Percentiles rank a stretch among this genome's conserved stretches.
phyloP scores from a whole-genome alignment of 352 stramenopile genomes.

The Phytophthora nicotianae region DNA sequence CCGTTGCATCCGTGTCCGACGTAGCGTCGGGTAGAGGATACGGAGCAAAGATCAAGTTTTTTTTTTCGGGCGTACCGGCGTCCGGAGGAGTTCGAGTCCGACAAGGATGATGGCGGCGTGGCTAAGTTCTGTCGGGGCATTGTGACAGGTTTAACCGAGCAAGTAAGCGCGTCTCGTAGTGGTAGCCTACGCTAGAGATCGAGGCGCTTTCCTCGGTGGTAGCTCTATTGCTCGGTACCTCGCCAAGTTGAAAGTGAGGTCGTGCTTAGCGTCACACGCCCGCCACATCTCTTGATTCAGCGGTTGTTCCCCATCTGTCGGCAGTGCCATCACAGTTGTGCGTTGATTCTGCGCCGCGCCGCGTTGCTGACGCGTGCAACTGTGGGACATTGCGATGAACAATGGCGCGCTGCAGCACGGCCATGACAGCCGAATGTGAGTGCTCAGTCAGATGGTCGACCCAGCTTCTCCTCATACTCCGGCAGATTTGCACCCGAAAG shows the following conservation, averaged over 20 bases:
- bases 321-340: neutral
- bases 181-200: neutral
- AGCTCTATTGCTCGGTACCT: conserved; percentile 14
- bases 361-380: conserved; percentile 18
- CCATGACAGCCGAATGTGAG: conserved; percentile 14
- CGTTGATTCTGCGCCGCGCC: conserved; percentile 4
- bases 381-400: conserved; percentile 17
- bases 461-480: conserved; percentile 27
- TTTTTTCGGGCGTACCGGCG: conserved; percentile 20
- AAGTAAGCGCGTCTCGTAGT: conserved; percentile 13
- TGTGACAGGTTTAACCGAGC: neutral
- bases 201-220: neutral
- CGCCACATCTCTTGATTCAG: conserved; percentile 33
- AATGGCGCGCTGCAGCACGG: neutral
- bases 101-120: conserved; percentile 14
- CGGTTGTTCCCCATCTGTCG: conserved; percentile 15
- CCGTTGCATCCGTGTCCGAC: neutral
- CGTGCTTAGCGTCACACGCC: neutral
- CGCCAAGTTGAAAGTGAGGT: conserved; percentile 34
- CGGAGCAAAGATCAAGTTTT: neutral
- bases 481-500: conserved; percentile 11
- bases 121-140: conserved; percentile 18
- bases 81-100: conserved; percentile 24
- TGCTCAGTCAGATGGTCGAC: conserved; percentile 22
- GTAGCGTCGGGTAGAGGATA: conserved; percentile 9